These are phyloP conservation scores for Phytophthora fragariaefolia DNA, from an alignment of 352 stramenopile genomes.

Conservation along the genomic window DNA sequence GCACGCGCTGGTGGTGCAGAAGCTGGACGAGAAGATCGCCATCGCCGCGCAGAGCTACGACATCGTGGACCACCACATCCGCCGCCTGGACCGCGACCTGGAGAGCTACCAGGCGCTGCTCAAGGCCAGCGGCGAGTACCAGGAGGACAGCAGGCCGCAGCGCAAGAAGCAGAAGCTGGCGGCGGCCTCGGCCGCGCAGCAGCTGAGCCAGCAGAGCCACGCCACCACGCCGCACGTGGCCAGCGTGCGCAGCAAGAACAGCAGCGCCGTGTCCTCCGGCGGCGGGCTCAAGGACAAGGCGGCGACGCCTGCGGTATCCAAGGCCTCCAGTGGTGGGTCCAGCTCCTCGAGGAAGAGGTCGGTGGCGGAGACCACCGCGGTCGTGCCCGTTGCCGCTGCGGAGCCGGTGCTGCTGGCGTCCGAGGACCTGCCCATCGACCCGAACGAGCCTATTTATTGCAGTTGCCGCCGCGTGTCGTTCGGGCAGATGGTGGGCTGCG, in stretches of 20 bases:
- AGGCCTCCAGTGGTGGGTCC: constrained; percentile 20
- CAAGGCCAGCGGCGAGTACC: constrained; percentile 81
- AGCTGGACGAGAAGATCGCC: constrained; percentile 89
- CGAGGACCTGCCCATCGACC: constrained; percentile 86
- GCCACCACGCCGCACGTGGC: constrained; percentile 20
- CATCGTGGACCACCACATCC: constrained; percentile 89
- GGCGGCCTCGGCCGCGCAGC: constrained; percentile 22
- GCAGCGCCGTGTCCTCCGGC: constrained; percentile 6
- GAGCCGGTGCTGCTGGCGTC: constrained; percentile 47
- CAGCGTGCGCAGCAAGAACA: constrained; percentile 44
- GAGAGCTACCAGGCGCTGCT: constrained; percentile 76
- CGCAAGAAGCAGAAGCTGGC: constrained; percentile 62
- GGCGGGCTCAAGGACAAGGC: constrained; percentile 32
- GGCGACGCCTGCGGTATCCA: constrained; percentile 15
- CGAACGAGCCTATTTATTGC: constrained; percentile 91
- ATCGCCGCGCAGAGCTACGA: constrained; percentile 89
- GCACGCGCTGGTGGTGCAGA: constrained; percentile 79
- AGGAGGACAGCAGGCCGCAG: constrained; percentile 65
- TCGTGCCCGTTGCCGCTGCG: constrained; percentile 24
- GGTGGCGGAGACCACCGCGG: constrained; percentile 43
- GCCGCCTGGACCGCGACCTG: constrained; percentile 77
- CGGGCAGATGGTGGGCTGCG: constrained; percentile 92
- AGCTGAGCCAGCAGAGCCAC: constrained; percentile 25
- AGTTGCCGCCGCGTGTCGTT: constrained; percentile 88
- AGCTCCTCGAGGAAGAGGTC: constrained; percentile 58